Evolutionary conservation across 2,329 filamentous ascomycete genomes (phyloP).

Genomic region (Aspergillus sergii): DNA sequence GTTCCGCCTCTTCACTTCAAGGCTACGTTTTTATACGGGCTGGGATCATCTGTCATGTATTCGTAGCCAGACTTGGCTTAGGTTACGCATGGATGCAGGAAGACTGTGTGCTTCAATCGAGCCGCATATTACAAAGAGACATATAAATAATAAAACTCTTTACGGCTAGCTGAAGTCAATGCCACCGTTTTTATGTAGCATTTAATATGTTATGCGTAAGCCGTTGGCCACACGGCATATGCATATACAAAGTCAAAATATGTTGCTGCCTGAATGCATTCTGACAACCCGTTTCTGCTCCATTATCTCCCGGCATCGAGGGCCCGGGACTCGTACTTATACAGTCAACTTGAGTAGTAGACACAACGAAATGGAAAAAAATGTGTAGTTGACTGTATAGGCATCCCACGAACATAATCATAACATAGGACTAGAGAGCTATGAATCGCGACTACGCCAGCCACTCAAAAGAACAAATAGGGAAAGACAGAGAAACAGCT

Average conservation of each 20-base stretch:
- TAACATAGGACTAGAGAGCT: conserved; percentile 7
- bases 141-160: not conserved
- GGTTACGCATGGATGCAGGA: not conserved
- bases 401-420: not conserved
- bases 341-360: not conserved
- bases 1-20: not conserved
- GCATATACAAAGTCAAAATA: not conserved
- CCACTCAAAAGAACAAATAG: not conserved
- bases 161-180: not conserved
- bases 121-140: not conserved
- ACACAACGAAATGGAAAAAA: not conserved
- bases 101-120: not conserved
- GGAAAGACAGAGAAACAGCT: not conserved
- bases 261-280: not conserved
- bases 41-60: not conserved
- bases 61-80: not conserved
- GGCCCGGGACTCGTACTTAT: not conserved
- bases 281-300: not conserved
- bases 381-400: not conserved
- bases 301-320: not conserved
- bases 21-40: not conserved
- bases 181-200: not conserved
- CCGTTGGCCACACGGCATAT: not conserved
- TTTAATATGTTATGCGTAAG: not conserved
- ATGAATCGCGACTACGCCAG: conserved; percentile 8